Conservation (phyloP, 768 basidiomycete genomes). For the Tephrocybe sp. region DNA sequence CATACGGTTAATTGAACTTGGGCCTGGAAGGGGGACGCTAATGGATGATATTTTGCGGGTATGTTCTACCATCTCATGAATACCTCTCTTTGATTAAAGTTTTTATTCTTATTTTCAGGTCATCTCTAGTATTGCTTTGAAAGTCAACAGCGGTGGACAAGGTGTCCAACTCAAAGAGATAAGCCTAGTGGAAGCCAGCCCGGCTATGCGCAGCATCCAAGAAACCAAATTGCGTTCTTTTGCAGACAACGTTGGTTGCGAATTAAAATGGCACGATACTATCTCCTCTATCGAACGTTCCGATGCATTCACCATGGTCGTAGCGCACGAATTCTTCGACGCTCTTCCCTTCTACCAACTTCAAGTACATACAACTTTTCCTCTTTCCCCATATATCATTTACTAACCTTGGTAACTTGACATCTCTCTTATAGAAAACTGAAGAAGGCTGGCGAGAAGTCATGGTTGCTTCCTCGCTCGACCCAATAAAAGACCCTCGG, state of each 20-base stretch:
- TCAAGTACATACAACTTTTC: conserved; percentile 53
- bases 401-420: background rate
- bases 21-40: conserved; percentile 90
- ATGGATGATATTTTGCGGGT: conserved; percentile 89
- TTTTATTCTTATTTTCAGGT: conserved; percentile 34
- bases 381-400: background rate
- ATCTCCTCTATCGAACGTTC: conserved; percentile 61
- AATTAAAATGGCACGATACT: conserved; percentile 69
- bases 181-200: conserved; percentile 81
- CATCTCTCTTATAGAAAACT: conserved; percentile 52
- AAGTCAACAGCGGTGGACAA: conserved; percentile 16
- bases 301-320: conserved; percentile 70
- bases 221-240: conserved; percentile 40
- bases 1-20: conserved; percentile 84
- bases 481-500: conserved; percentile 17
- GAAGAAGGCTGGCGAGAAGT: conserved; percentile 85
- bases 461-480: conserved; percentile 50
- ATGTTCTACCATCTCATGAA: conserved; percentile 20
- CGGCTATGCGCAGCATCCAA: conserved; percentile 63
- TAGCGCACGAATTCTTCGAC: conserved; percentile 98
- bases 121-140: conserved; percentile 42
- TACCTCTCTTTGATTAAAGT: background rate
- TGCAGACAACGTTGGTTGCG: conserved; percentile 28
- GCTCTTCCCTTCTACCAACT: conserved; percentile 90
- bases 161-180: conserved; percentile 41